phyloP scores from a whole-genome alignment of 352 stramenopile species.

The Pythium utonaiense region DNA sequence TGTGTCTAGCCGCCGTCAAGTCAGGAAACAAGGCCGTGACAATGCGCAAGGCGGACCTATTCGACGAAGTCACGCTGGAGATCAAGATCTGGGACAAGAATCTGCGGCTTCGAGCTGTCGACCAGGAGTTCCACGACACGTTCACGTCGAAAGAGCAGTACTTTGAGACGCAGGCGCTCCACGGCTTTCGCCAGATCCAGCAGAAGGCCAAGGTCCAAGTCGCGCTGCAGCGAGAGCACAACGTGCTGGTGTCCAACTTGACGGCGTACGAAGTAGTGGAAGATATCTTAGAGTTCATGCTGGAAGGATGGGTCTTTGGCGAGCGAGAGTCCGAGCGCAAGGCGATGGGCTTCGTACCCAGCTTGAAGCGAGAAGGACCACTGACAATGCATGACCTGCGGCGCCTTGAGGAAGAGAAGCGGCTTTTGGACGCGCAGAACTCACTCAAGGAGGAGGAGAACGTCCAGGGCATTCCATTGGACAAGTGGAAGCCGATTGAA shows the following conservation, averaged over 20 bases:
- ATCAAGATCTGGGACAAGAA: slow-evolving; percentile 69
- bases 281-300: slow-evolving; percentile 93
- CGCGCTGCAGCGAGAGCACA: slow-evolving; percentile 86
- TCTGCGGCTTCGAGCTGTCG: slow-evolving; percentile 72
- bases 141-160: slow-evolving; percentile 75
- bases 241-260: slow-evolving; percentile 81
- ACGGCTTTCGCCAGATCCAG: slow-evolving; percentile 89
- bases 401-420: slow-evolving; percentile 49
- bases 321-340: slow-evolving; percentile 81
- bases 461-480: slow-evolving; percentile 45
- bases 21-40: slow-evolving; percentile 41
- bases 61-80: slow-evolving; percentile 69
- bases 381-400: slow-evolving; percentile 68
- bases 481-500: slow-evolving; percentile 79
- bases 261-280: slow-evolving; percentile 90
- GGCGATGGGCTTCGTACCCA: slow-evolving; percentile 78
- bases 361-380: slow-evolving; percentile 76
- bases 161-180: slow-evolving; percentile 89
- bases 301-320: slow-evolving; percentile 96
- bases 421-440: slow-evolving; percentile 34
- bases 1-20: slow-evolving; percentile 65
- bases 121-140: slow-evolving; percentile 91
- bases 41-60: slow-evolving; percentile 63
- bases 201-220: slow-evolving; percentile 70
- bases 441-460: slow-evolving; percentile 34